These are phyloP conservation scores for Poa pratensis DNA, from an alignment of 176 grass and related monocot species.

Conservation along the genomic window DNA sequence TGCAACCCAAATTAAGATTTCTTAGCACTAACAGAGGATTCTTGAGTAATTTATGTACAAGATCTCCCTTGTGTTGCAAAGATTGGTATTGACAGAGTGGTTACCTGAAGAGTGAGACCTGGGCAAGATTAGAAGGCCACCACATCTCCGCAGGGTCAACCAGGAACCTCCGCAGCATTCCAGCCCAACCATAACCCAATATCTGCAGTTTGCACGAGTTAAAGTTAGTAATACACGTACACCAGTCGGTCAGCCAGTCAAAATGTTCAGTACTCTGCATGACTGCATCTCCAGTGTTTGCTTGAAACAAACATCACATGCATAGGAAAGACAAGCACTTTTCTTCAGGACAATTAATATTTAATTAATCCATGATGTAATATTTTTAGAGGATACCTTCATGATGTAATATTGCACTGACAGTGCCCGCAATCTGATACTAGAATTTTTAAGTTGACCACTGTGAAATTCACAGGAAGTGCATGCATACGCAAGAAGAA, in stretches of 20 bases:
- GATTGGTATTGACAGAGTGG: background rate
- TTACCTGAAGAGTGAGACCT: conserved; percentile 95
- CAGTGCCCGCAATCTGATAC: background rate
- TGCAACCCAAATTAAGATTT: background rate
- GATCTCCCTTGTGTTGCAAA: background rate
- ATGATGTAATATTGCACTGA: conserved; percentile 5
- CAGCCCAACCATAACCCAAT: conserved; percentile 93
- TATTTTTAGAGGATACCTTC: background rate
- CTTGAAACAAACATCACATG: background rate
- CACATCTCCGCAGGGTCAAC: conserved; percentile 99
- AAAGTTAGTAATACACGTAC: background rate
- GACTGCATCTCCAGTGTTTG: background rate
- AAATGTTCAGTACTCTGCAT: background rate
- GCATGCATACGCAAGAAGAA: conserved; percentile 21
- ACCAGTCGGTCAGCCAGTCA: background rate
- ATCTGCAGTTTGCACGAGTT: conserved; percentile 48
- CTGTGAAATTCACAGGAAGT: conserved; percentile 20
- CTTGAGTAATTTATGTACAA: background rate
- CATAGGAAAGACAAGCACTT: background rate
- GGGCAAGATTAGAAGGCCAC: conserved; percentile 97
- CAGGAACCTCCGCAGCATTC: conserved; percentile 81
- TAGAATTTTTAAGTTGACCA: conserved; percentile 1
- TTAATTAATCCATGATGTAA: background rate
- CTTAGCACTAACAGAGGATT: background rate
- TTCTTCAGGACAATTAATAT: background rate